Evolutionary conservation across 768 basidiomycete species (phyloP), one percentile per base, ranked within the genome.

Genomic region (Rhodotorula kratochvilovae): DNA sequence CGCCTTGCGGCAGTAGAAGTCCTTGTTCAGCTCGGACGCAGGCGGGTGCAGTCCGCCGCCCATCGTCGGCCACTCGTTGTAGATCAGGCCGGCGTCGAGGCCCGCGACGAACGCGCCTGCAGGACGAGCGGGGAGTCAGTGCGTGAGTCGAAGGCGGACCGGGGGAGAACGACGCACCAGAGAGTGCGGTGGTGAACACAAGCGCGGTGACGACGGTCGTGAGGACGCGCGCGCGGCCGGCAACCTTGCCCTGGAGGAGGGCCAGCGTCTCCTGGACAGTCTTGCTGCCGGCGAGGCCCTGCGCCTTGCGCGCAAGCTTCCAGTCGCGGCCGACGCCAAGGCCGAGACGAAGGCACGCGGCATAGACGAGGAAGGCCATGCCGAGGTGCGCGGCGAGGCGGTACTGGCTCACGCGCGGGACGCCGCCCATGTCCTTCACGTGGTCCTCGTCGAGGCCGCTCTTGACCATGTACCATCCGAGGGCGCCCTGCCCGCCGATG

Each of bases 381-480:
- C 90, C 89, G 6, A 99, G 85, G 80, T 99, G 96, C 27, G 93
- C 90, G 4, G 94, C 96, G 35, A 99, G 86, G 19, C 96, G 85
- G 80, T 99, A 99, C 79, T 99, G 96, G 27, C 91, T 93, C 16
- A 99, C 96, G 13, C 96, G 88, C 3, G 96, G 94, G 13, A 95
- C 89, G 19, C 90, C 88, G 25, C 88, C 89, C 7, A 90, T 90
- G 15, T 85, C 88, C 12, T 88, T 85, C 82, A 97, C 84, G 63
- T 91, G 83, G 19, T 89, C 85, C 63, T 90, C 86, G 76, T 93
- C 90, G 19, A 99, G 84, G 3, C 96, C 96, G 21, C 93, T 97
- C 80, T 94, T 90, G 66, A 99, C 96, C 96, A 99, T 99, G 83
- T 98, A 97, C 96, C 96, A 99, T 36, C 96, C 96, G 29, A 99